A percentile compares a stretch with the other conserved stretches of the same genome.
These are phyloP conservation scores for Mortierella sp. DNA, from an alignment of 371 early-diverging fungal species.

Conservation along the genomic window DNA sequence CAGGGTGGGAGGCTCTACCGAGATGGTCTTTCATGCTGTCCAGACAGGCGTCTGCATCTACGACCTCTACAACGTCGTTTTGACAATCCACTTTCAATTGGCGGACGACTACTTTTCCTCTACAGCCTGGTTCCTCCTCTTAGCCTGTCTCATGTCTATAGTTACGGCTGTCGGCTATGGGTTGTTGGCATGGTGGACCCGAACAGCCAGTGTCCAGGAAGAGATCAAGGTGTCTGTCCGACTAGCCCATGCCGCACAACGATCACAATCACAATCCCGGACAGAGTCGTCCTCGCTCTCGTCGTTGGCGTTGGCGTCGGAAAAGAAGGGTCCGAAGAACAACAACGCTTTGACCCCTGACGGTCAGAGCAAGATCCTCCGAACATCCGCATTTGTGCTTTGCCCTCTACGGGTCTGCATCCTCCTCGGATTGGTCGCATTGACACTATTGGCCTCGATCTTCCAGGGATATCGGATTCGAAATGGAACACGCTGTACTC, in stretches of 20 bases:
- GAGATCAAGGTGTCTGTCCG: not conserved
- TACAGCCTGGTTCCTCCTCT: slow-evolving; percentile 25
- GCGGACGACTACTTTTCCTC: slow-evolving; percentile 13
- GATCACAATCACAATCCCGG: too few species aligned
- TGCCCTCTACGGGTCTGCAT: slow-evolving; percentile 23
- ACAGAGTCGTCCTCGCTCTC: not conserved
- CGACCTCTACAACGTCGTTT: slow-evolving; percentile 9
- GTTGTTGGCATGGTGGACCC: slow-evolving; percentile 21
- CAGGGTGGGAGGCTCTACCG: slow-evolving; percentile 6
- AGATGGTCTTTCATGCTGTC: slow-evolving; percentile 21
- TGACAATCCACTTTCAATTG: slow-evolving; percentile 23
- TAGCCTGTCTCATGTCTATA: slow-evolving; percentile 5
- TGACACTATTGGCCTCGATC: slow-evolving; percentile 19
- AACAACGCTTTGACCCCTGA: slow-evolving; percentile 2
- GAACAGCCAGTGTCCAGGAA: not conserved
- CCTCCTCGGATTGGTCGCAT: slow-evolving; percentile 6
- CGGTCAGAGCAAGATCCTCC: slow-evolving; percentile 5
- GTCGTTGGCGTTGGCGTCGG: slow-evolving; percentile 15
- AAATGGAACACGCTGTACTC: slow-evolving; percentile 6
- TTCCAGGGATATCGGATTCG: slow-evolving; percentile 25
- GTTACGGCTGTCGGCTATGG: slow-evolving; percentile 17
- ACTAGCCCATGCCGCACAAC: not conserved
- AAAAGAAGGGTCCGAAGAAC: not conserved
- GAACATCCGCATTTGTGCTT: slow-evolving; percentile 5
- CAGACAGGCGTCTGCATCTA: slow-evolving; percentile 13